These are phyloP conservation scores for Diaporthe sp. DNA, from an alignment of 2,329 filamentous ascomycete genomes.

Conservation along the genomic window DNA sequence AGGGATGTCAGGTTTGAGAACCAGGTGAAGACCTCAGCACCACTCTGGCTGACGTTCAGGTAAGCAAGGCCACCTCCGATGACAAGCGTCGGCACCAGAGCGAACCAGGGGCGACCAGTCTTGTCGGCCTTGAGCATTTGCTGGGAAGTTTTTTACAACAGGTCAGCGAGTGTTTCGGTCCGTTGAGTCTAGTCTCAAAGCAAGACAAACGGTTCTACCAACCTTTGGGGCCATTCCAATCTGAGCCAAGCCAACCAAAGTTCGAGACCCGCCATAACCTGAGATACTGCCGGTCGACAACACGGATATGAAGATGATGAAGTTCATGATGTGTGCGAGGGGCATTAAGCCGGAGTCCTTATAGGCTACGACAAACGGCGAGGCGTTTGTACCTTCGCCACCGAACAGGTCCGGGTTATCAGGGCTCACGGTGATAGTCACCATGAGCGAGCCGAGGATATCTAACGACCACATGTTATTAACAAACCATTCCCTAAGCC, in stretches of 20 bases:
- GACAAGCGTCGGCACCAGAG: conserved; percentile 64
- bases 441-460: conserved; percentile 58
- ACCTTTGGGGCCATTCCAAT: conserved; percentile 57
- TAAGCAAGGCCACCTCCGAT: conserved; percentile 60
- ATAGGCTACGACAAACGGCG: conserved; percentile 62
- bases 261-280: conserved; percentile 59
- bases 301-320: conserved; percentile 62
- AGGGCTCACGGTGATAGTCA: conserved; percentile 60
- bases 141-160: conserved; percentile 28
- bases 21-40: conserved; percentile 61
- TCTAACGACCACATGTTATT: conserved; percentile 42
- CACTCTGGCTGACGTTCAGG: conserved; percentile 58
- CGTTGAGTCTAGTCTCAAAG: not conserved
- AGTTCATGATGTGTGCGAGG: conserved; percentile 63
- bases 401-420: conserved; percentile 57
- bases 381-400: conserved; percentile 56
- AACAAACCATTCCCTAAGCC: not conserved
- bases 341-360: conserved; percentile 54
- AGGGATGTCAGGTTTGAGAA: conserved; percentile 62
- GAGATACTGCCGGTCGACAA: conserved; percentile 60
- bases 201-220: not conserved
- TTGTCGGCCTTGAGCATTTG: conserved; percentile 52
- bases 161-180: not conserved
- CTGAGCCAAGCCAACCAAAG: conserved; percentile 58
- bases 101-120: conserved; percentile 53